Conservation (phyloP, 2,329 filamentous ascomycete genomes). For the Penicillium sp. region DNA sequence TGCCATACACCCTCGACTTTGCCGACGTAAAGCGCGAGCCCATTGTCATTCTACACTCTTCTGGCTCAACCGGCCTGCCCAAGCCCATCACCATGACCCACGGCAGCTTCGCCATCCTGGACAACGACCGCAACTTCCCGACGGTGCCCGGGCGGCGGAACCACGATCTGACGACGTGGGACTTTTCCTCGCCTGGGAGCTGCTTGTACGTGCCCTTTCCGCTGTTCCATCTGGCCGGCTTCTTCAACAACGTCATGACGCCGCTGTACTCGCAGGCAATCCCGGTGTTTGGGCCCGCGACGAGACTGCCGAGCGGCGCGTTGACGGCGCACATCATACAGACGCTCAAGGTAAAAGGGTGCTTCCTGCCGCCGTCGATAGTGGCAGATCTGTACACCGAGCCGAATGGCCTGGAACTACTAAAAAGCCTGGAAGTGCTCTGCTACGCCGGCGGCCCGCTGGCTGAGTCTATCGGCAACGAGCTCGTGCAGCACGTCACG, state of each 20-base stretch:
- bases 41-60: constrained; percentile 5
- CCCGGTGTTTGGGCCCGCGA: constrained; percentile 1
- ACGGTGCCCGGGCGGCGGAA: background rate
- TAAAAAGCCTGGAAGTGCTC: background rate
- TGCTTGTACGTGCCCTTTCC: constrained; percentile 5
- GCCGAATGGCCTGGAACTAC: background rate
- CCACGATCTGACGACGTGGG: constrained; percentile 6
- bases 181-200: constrained; percentile 2
- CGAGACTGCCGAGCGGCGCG: constrained; percentile 4
- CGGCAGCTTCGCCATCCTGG: background rate
- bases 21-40: background rate
- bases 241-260: background rate
- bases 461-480: constrained; percentile 4
- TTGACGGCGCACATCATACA: background rate
- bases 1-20: constrained; percentile 3
- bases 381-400: background rate
- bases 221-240: constrained; percentile 5
- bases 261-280: background rate
- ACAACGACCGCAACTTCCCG: constrained; percentile 7
- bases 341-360: background rate
- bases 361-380: constrained; percentile 1
- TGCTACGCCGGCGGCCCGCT: constrained; percentile 8
- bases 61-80: constrained; percentile 8
- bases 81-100: constrained; percentile 4
- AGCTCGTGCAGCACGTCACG: background rate